A percentile compares a stretch with the other conserved stretches of the same genome.
These are phyloP conservation scores for Turnera subulata DNA, from an alignment of 345 rosid species.

Conservation along the genomic window DNA sequence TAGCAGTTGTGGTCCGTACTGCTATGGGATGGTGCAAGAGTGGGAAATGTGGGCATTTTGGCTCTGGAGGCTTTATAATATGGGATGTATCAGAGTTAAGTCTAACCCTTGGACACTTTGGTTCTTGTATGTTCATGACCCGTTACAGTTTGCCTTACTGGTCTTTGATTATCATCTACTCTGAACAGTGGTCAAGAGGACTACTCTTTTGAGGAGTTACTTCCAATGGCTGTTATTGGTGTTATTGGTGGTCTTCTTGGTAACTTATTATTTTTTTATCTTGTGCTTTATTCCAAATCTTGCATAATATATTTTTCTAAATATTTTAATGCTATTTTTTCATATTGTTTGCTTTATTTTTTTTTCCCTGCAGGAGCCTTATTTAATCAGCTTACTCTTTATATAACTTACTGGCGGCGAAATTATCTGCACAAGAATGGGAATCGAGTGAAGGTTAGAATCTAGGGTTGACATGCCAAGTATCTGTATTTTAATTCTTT, in stretches of 20 bases:
- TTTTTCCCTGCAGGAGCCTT: conserved; percentile 58
- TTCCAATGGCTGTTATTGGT: conserved; percentile 97
- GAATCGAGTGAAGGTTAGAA: conserved; percentile 68
- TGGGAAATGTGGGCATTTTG: conserved; percentile 97
- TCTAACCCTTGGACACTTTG: conserved; percentile 14
- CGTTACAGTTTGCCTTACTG: conserved; percentile 16
- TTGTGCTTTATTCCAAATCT: background rate
- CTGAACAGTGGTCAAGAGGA: conserved; percentile 82
- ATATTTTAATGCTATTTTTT: background rate
- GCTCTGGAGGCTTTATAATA: conserved; percentile 84
- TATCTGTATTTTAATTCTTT: too few species aligned
- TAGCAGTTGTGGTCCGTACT: conserved; percentile 92
- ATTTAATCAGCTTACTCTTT: conserved; percentile 87
- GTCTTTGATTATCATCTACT: conserved; percentile 12
- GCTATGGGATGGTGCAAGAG: conserved; percentile 96
- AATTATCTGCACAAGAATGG: conserved; percentile 87
- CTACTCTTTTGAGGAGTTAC: conserved; percentile 77
- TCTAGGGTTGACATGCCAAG: background rate
- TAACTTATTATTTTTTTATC: conserved; percentile 16
- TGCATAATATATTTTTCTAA: background rate
- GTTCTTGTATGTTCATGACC: background rate
- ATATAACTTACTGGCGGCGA: conserved; percentile 80
- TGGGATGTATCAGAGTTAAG: conserved; percentile 87
- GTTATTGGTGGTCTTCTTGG: conserved; percentile 94
- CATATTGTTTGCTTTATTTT: background rate